Evolutionary conservation across 1,139 yeast species (phyloP), one percentile per base, ranked within the genome.

Genomic region (Candida neerlandica): DNA sequence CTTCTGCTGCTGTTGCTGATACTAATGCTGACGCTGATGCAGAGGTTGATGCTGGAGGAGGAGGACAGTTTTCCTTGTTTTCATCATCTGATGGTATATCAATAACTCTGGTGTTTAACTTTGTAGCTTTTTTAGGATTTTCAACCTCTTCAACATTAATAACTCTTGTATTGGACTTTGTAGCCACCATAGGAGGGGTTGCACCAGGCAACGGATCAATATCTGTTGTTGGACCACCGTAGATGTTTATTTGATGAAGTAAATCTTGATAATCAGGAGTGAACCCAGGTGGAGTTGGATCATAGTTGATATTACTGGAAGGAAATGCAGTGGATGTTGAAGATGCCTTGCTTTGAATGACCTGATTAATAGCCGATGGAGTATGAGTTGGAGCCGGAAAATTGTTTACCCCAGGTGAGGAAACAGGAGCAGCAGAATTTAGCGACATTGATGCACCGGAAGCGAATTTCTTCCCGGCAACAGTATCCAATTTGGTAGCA

Each of bases 181-280:
- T 74, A 2, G 81, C 81, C 63, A 76, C 65, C 78, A 74, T 73
- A 14, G 81, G 81, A 5, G 80, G 80, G 0, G 80, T 75, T 3
- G 65, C 64, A 5, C 70, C 71, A 2, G 79, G 79, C 44, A 75
- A 62, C 3, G 80, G 80, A 60, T 80, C 84, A 34, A 80, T 78
- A 56, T 80, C 84, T 2, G 84, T 80, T 53, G 79, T 65, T 7
- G 84, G 84, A 0, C 82, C 83, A 21, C 81, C 81, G 51, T 71
- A 76, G 38, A 69, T 65, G 51, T 77, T 78, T 48, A 78, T 59
- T 57, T 78, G 83, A 54, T 73, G 73, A 62, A 77, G 69, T 59
- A 79, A 71, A 42, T 78, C 82, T 53, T 74, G 72, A 53, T 70
- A 70, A 43, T 73, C 77, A 1, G 75, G 71, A 2, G 70, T 62